Evolutionary conservation across 2,329 filamentous ascomycete genomes (phyloP), one percentile per base, ranked within the genome.

Genomic region (Boeremia lycopersici): DNA sequence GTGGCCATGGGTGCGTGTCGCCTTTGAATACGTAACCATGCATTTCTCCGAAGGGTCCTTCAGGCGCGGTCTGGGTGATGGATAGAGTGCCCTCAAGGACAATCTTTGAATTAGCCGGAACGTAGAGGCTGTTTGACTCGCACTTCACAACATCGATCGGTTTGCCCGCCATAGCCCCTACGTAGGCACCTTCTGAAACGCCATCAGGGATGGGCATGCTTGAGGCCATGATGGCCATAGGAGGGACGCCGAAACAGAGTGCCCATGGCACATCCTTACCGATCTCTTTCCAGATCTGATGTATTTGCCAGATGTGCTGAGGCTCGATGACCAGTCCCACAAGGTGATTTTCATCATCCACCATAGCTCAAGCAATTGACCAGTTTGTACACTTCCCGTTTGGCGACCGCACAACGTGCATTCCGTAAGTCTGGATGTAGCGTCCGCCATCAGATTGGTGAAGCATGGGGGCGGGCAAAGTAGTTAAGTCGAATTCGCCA

Each of bases 81-180:
- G 79, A 83, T 12, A 79, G 57, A 0, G 74, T 77, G 2, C 82
- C 81, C 51, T 84, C 81, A 1, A 84, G 65, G 0, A 84, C 77
- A 44, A 84, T 83, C 59, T 84, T 81, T 0, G 72, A 63, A 49
- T 76, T 81, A 0, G 81, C 81, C 0, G 82, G 81, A 1, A 84
- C 80, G 3, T 73, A 62, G 0, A 84, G 62, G 23, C 77, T 71
- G 50, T 80, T 84, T 0, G 76, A 80, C n/a, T 83, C 81, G 49
- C 81, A 83, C 58, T 82, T 83, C 31, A 81, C 77, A 0, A 84
- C 59, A 29, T 83, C 77, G 6, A 83, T 51, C 0, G 81, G 68
- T 0, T 64, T 54, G 2, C 81, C 80, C 1, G 72, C 73, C 48
- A 84, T 69, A 0, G 80, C 75, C 1, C 81, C 81, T 6, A 82